Evolutionary conservation across 2,329 filamentous ascomycete genomes (phyloP), one percentile per base, ranked within the genome.

Genomic region (Pseudocercospora macadamiae): DNA sequence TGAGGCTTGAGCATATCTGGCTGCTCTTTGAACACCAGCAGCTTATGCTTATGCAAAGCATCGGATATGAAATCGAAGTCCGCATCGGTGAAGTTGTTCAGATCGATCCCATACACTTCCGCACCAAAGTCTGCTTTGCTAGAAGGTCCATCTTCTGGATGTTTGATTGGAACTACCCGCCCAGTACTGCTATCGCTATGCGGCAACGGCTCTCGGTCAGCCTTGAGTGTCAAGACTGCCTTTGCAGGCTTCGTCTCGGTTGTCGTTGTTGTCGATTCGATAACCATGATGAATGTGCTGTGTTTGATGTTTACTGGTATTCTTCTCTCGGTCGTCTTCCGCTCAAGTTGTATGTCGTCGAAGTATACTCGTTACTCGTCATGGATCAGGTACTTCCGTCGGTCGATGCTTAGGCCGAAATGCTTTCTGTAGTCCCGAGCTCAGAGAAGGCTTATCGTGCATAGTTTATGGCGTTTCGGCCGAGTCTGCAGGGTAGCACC

Each of bases 21-120:
- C 25, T 62, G 60, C 32, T 60, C 47, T 23, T 62, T 62, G 59
- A 62, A 62, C 1, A 62, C 56, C 10, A 62, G 47, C n/a, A 62
- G 21, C 47, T 62, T 62, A 28, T 62, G 59, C 48, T 54, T 37
- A 34, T 62, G 56, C 23, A 62, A 39, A 21, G 60, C 60, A 47
- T 60, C 60, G 18, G 26, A 51, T 19, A 62, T 62, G 8, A 62
- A 54, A 19, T 51, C 53, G 28, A 62, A 62, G 47, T 62, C 60
- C 18, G 52, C 57, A 45, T 56, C 56, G 7, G 37, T 56, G 48
- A 62, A 60, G 32, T 57, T 34, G 53, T 62, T 62, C 18, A 62
- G 42, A 42, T 62, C 60, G 28, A 62, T 60, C 10, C 48, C 60
- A 30, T 54, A 57, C 18, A 62, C 42, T 23, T 62, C 60, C 39